A percentile compares a stretch with the other conserved stretches of the same genome.
Conservation (phyloP, 352 stramenopile genomes). For the Saprolegnia diclina region DNA sequence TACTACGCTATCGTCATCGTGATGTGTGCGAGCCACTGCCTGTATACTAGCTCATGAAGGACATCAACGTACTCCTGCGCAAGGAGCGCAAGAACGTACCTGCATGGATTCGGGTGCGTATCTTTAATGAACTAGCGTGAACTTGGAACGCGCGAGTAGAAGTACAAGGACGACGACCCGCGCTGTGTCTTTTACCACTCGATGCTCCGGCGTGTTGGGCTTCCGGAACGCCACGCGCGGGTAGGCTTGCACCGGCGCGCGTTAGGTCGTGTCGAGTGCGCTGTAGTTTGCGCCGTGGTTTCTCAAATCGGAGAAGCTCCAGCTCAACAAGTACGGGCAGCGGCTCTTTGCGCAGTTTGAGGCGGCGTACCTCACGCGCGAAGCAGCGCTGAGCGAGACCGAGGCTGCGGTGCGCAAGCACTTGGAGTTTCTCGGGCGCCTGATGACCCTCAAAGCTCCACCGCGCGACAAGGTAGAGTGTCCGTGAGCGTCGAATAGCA, state of each 20-base stretch:
- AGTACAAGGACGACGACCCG: conserved; percentile 56
- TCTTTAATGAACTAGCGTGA: too few relatives aligned
- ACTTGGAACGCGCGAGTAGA: conserved; percentile 30
- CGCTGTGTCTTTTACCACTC: conserved; percentile 68
- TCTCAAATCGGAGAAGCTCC: conserved; percentile 65
- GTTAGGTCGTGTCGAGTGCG: not conserved
- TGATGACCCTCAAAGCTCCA: conserved; percentile 35
- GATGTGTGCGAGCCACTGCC: not conserved
- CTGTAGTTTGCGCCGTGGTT: conserved; percentile 62
- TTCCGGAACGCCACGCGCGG: conserved; percentile 62
- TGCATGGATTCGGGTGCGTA: conserved; percentile 48
- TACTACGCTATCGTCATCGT: not conserved
- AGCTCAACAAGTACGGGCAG: conserved; percentile 59
- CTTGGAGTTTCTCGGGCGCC: conserved; percentile 38
- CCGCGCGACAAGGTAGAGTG: conserved; percentile 26
- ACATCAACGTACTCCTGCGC: conserved; percentile 56
- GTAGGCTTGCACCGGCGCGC: not conserved
- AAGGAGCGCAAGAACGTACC: conserved; percentile 52
- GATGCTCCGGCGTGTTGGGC: conserved; percentile 63
- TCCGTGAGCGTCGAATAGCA: not conserved
- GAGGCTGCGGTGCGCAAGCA: conserved; percentile 56
- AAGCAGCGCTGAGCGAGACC: conserved; percentile 51
- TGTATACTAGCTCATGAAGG: conserved; percentile 47
- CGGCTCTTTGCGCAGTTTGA: conserved; percentile 63
- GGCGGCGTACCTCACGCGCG: conserved; percentile 50